Percentiles rank a stretch among this genome's conserved stretches.
phyloP scores from a whole-genome alignment of 2,329 filamentous ascomycete species.

The Periconia digitata region DNA sequence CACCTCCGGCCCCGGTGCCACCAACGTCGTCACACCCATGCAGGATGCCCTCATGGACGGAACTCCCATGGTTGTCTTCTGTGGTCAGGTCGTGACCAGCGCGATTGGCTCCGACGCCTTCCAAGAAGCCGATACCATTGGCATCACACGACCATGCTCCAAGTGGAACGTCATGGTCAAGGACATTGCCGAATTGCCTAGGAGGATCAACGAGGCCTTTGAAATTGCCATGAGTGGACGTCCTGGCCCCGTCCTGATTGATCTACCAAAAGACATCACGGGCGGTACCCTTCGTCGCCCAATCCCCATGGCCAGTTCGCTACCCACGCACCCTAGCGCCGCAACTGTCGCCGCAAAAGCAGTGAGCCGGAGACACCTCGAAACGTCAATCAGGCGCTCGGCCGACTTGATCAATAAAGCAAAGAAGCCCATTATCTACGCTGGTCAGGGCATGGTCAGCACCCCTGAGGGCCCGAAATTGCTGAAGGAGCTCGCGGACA shows the following conservation, averaged over 20 bases:
- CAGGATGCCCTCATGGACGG: conserved; percentile 95
- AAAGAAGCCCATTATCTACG: conserved; percentile 94
- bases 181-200: conserved; percentile 87
- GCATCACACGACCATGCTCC: conserved; percentile 91
- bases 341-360: conserved; percentile 81
- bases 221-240: conserved; percentile 95
- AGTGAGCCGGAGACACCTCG: conserved; percentile 69
- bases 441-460: conserved; percentile 84
- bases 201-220: conserved; percentile 95
- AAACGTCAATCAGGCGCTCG: conserved; percentile 72
- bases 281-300: conserved; percentile 79
- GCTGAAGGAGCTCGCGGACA: conserved; percentile 84
- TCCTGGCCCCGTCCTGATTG: conserved; percentile 91
- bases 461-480: conserved; percentile 76
- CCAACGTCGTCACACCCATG: conserved; percentile 95
- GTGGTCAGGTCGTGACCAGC: conserved; percentile 84
- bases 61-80: conserved; percentile 94
- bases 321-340: conserved; percentile 81
- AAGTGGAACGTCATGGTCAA: conserved; percentile 99
- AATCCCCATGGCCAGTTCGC: conserved; percentile 73
- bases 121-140: conserved; percentile 93
- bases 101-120: conserved; percentile 95
- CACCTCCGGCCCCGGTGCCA: conserved; percentile 93
- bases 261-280: conserved; percentile 95
- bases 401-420: conserved; percentile 81